Evolutionary conservation across 2,329 filamentous ascomycete species (phyloP).

Genomic region (Fusarium nodosum): DNA sequence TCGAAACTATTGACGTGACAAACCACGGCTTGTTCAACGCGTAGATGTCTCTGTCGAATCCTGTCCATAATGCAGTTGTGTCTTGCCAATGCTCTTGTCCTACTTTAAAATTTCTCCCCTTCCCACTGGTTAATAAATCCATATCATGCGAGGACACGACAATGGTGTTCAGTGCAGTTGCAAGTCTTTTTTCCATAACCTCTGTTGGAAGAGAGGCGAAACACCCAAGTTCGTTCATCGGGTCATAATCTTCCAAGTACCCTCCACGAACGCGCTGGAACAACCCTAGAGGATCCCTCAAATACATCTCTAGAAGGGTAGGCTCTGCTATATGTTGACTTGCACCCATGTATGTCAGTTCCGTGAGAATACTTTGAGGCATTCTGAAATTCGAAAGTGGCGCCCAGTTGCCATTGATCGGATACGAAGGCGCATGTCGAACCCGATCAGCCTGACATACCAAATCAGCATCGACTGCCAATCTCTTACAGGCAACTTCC

Average conservation of each 20-base stretch:
- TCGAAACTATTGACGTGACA: rapidly evolving
- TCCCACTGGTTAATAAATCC: background rate
- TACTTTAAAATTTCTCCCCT: background rate
- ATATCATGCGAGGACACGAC: background rate
- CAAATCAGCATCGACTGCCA: background rate
- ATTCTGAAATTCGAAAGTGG: background rate
- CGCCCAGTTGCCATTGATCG: background rate
- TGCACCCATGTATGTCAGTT: background rate
- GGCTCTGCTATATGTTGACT: rapidly evolving
- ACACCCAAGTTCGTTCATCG: background rate
- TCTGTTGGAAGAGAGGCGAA: rapidly evolving
- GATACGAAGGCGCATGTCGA: background rate
- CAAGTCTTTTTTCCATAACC: background rate
- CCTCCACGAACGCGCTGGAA: background rate
- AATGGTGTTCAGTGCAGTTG: background rate
- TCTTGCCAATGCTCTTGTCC: constrained; percentile 9
- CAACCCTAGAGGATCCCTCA: background rate
- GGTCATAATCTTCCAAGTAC: too few relatives aligned
- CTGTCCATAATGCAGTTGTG: background rate
- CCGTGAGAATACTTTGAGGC: rapidly evolving
- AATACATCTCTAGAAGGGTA: background rate
- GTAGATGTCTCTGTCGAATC: background rate
- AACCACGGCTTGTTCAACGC: background rate
- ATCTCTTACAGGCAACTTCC: background rate
- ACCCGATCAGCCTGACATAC: background rate